Evolutionary conservation across 495 filamentous ascomycete genomes (phyloP).

Genomic region (Trichoderma erinaceum): DNA sequence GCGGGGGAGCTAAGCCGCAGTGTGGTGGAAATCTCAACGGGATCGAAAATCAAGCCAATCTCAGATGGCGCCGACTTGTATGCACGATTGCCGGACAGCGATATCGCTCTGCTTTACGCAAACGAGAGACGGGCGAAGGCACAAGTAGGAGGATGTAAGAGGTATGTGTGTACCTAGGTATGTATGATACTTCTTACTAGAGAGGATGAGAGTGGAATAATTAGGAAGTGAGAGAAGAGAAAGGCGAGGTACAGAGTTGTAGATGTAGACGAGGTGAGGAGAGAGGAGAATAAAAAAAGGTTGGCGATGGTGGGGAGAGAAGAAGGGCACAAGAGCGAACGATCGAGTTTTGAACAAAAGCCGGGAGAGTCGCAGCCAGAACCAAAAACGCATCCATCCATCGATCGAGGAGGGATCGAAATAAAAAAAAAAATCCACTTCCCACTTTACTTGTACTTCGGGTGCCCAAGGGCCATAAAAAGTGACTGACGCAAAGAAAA

Average conservation of each 20-base stretch:
- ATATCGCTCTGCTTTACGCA: not conserved
- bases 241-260: not conserved
- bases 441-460: not conserved
- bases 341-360: not conserved
- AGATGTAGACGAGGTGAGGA: not conserved
- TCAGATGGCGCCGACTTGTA: not conserved
- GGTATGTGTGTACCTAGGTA: not conserved
- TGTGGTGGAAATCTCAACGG: not conserved
- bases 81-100: not conserved
- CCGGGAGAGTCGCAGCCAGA: conserved; percentile 2
- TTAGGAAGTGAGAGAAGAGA: not conserved
- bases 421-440: not conserved
- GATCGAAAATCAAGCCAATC: not conserved
- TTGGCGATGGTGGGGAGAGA: not conserved
- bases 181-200: not conserved
- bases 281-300: not conserved
- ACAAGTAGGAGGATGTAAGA: not conserved
- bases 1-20: not conserved
- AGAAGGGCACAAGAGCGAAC: conserved; percentile 1
- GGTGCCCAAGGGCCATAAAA: not conserved
- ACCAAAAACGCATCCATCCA: not conserved
- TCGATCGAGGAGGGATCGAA: conserved; percentile 10
- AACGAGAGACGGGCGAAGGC: not conserved
- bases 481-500: not conserved
- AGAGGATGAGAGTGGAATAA: not conserved